Conservation (phyloP, 768 basidiomycete genomes). For the Infundibulicybe gibba region DNA sequence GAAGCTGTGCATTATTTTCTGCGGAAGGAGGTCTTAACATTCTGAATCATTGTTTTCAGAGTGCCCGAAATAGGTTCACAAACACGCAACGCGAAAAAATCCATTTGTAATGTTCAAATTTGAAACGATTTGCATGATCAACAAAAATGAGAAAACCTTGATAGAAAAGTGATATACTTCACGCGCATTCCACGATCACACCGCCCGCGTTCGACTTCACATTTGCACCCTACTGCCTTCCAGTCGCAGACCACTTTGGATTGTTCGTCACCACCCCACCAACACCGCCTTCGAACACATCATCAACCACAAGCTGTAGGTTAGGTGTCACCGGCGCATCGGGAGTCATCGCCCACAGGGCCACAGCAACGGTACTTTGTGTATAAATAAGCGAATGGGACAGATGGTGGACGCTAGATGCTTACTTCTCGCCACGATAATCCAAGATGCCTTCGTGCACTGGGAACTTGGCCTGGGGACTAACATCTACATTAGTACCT, state of each 20-base stretch:
- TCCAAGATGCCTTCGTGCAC: constrained; percentile 80
- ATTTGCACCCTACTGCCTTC: constrained; percentile 13
- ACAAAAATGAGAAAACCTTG: no score
- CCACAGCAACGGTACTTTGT: constrained; percentile 53
- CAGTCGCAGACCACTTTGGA: constrained; percentile 47
- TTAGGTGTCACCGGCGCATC: constrained; percentile 43
- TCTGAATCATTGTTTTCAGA: no score
- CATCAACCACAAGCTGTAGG: constrained; percentile 52
- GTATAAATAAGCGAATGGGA: neutral
- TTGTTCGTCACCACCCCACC: constrained; percentile 53
- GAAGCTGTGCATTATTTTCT: no score
- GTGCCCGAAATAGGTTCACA: no score
- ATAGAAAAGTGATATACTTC: no score
- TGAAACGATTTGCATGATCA: no score
- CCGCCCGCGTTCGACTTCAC: no score
- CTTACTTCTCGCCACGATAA: constrained; percentile 69
- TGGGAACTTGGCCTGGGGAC: constrained; percentile 79
- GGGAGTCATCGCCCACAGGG: constrained; percentile 65
- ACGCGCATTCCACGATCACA: no score
- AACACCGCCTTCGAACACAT: constrained; percentile 64
- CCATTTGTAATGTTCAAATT: no score
- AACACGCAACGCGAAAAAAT: no score
- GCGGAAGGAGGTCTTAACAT: no score
- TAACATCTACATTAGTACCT: constrained; percentile 15
- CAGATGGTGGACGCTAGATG: constrained; percentile 2